Percentiles rank a stretch among this genome's conserved stretches.
phyloP scores from a whole-genome alignment of 2,329 filamentous ascomycete genomes.

The Botryosphaeria agaves region DNA sequence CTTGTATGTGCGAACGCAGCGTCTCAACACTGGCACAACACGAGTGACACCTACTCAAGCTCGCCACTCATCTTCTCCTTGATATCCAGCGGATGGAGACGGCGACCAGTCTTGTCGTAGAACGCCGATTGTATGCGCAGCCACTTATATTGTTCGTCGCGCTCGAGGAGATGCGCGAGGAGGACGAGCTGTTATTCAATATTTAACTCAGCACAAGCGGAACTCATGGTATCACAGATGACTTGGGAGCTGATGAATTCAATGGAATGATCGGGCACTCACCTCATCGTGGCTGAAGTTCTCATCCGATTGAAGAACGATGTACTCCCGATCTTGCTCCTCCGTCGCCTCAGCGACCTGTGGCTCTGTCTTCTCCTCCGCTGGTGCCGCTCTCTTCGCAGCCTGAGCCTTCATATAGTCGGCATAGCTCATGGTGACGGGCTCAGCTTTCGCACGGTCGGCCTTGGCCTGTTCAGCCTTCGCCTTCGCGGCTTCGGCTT shows the following conservation, averaged over 20 bases:
- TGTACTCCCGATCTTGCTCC: conserved; percentile 1
- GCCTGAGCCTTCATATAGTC: conserved; percentile 6
- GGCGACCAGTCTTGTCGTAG: conserved; percentile 30
- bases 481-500: conserved; percentile 4
- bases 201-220: neutral
- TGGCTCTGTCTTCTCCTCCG: conserved; percentile 2
- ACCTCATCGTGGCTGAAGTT: conserved; percentile 15
- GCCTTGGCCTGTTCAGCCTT: conserved; percentile 2
- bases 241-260: neutral
- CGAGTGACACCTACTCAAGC: no score
- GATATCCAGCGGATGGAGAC: conserved; percentile 24
- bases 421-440: no score
- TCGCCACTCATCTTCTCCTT: conserved; percentile 21
- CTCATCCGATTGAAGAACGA: conserved; percentile 13
- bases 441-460: conserved; percentile 1
- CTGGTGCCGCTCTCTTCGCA: conserved; percentile 6
- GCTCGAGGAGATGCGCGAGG: conserved; percentile 24
- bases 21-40: no score
- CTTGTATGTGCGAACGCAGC: no score
- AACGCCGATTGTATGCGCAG: conserved; percentile 28
- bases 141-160: conserved; percentile 28
- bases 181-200: conserved; percentile 16
- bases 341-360: neutral
- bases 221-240: no score
- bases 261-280: neutral